Base-by-base conservation (phyloP, 2,329 filamentous ascomycete species). In the Metarhizium rileyi region DNA sequence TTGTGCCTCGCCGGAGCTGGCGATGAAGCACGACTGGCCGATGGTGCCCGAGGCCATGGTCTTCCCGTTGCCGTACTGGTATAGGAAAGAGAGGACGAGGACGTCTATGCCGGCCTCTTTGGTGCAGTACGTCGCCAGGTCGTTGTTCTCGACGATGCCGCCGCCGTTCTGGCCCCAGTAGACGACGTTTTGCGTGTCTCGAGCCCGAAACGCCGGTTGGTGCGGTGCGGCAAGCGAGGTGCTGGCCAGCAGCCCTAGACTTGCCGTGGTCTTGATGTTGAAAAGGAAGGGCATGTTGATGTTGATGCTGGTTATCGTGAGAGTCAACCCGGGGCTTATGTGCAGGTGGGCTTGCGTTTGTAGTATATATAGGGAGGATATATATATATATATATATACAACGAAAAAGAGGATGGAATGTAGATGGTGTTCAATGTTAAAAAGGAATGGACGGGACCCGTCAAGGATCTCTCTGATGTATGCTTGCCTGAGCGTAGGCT, bases 21-120 rank as follows among this genome's bases (percentile, higher is more conserved):
- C 64, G 50, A 70, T 68, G 50, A 52, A 62, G 57, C 68, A 70
- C 14, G 63, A 64, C 52, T 67, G 61, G 27, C 69, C 68, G 45
- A 72, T 63, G 7, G 61, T 64, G 18, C 70, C 70, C 8, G 64
- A 65, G 12, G 70, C 61, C 27, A 69, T 67, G n/a, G 52, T 58
- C 26, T 57, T 55, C 9, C 63, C 66, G 47, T 60, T 63, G 23
- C 67, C 66, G 48, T 59, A 73, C 27, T 62, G 47, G 56, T 68
- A 70, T 6, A 74, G 52, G 54, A 73, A 73, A 18, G 69, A 59
- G 6, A 74, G 59, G 1, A 72, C 68, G 30, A 74, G 57, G 36
- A 73, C 64, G 53, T 73, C 67, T 43, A 73, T 66, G 14, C 68
- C 69, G 1, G 68, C 52, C 8, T 58, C 56, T 1, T 61, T 51